These are phyloP conservation scores for Macrotyloma uniflorum DNA, from an alignment of 306 rosid genomes.

Conservation along the genomic window DNA sequence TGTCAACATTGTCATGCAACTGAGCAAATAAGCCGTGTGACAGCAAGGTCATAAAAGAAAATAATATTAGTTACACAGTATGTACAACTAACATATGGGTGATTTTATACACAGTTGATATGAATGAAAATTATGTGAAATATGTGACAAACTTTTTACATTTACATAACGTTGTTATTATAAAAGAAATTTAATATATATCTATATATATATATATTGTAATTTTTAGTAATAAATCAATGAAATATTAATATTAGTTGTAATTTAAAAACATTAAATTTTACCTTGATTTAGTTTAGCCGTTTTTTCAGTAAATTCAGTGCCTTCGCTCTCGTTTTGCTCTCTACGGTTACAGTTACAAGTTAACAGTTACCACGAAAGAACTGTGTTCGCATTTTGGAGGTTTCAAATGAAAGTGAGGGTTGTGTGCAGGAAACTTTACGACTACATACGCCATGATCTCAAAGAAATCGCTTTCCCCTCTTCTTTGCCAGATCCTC, in stretches of 20 bases:
- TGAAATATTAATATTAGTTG: neutral
- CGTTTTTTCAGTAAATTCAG: too few relatives aligned
- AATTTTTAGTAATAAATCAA: neutral
- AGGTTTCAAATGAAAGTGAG: conserved; percentile 61
- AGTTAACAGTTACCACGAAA: neutral
- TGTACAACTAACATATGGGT: too few relatives aligned
- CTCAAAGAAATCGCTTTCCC: conserved; percentile 91
- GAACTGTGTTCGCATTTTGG: neutral
- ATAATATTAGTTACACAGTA: too few relatives aligned
- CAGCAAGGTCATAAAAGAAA: too few relatives aligned
- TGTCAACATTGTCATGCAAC: too few relatives aligned
- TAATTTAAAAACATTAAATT: neutral
- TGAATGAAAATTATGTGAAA: too few relatives aligned
- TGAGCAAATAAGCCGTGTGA: too few relatives aligned
- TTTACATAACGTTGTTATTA: too few relatives aligned
- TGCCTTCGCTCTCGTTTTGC: neutral
- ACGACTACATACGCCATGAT: conserved; percentile 73
- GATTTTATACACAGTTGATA: too few relatives aligned
- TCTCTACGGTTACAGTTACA: neutral
- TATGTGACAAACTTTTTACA: too few relatives aligned
- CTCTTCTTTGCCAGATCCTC: conserved; percentile 92
- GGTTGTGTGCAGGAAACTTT: conserved; percentile 69
- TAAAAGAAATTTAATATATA: too few relatives aligned
- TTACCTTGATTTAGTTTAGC: neutral
- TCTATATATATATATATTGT: too few relatives aligned